phyloP scores from a whole-genome alignment of 169 alveolate genomes.

The Plasmodium adleri region DNA sequence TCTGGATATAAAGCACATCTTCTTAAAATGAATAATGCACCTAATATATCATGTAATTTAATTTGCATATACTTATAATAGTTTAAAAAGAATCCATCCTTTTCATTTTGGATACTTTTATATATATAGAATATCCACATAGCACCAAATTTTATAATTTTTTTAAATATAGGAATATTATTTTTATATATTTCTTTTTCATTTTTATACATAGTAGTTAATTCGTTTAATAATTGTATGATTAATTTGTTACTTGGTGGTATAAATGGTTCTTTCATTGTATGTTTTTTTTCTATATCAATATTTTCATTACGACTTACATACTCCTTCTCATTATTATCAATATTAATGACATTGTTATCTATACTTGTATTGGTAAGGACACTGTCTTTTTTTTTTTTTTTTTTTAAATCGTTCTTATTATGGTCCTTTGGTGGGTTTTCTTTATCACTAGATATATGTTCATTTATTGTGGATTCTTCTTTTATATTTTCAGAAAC shows the following conservation, averaged over 20 bases:
- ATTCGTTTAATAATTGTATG: conserved; percentile 41
- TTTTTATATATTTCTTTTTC: conserved; percentile 25
- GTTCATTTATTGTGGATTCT: no score
- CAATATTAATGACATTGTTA: not conserved
- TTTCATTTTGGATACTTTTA: conserved; percentile 33
- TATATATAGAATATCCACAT: conserved; percentile 72
- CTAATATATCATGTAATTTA: conserved; percentile 54
- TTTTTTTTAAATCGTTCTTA: not conserved
- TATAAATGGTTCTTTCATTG: not conserved
- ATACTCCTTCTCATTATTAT: not conserved
- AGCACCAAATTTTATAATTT: conserved; percentile 71
- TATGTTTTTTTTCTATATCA: not conserved
- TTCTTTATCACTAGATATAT: not conserved
- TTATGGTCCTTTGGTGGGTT: not conserved
- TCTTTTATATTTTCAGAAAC: no score
- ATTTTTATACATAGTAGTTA: conserved; percentile 39
- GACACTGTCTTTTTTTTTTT: not conserved
- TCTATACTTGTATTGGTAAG: no score
- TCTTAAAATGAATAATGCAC: conserved; percentile 56
- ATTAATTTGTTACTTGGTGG: conserved; percentile 73
- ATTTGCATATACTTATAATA: conserved; percentile 46
- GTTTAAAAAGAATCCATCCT: conserved; percentile 29
- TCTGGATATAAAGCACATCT: conserved; percentile 69
- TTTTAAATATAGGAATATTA: conserved; percentile 25
- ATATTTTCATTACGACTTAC: not conserved